Evolutionary conservation across 371 early-diverging fungal genomes (phyloP).

Genomic region (Zychaea mexicana): DNA sequence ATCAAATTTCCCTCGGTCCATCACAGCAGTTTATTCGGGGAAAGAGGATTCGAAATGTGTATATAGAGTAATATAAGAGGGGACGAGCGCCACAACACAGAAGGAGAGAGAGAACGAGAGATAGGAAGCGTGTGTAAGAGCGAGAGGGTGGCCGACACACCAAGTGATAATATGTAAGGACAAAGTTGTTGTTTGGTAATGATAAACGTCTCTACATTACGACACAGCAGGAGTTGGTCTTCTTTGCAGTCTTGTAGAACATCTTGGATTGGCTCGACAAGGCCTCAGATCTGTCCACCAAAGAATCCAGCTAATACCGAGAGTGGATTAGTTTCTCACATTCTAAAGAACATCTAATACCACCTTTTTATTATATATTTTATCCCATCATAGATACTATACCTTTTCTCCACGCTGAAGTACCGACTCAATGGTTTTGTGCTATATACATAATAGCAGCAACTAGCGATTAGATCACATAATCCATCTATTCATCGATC

Average conservation of each 20-base stretch:
- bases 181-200: background rate
- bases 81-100: too few relatives aligned
- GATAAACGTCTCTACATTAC: constrained; percentile 36
- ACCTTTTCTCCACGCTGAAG: constrained; percentile 95
- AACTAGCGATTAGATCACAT: too few relatives aligned
- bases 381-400: constrained; percentile 6
- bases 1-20: too few relatives aligned
- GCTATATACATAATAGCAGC: too few relatives aligned
- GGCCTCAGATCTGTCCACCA: constrained; percentile 90
- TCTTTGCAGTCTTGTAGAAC: constrained; percentile 98
- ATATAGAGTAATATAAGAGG: too few relatives aligned
- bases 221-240: constrained; percentile 93
- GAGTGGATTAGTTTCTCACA: background rate
- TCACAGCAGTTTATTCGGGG: too few relatives aligned
- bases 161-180: background rate
- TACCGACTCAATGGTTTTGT: constrained; percentile 97
- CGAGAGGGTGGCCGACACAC: too few relatives aligned
- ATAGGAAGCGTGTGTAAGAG: too few relatives aligned
- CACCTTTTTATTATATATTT: background rate
- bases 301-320: constrained; percentile 74
- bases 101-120: too few relatives aligned
- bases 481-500: too few relatives aligned
- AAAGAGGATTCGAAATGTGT: too few relatives aligned
- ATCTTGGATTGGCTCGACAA: constrained; percentile 92
- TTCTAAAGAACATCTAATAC: too few relatives aligned